Base-by-base conservation (phyloP, 208 protist species). In the Trypanosoma melophagium region DNA sequence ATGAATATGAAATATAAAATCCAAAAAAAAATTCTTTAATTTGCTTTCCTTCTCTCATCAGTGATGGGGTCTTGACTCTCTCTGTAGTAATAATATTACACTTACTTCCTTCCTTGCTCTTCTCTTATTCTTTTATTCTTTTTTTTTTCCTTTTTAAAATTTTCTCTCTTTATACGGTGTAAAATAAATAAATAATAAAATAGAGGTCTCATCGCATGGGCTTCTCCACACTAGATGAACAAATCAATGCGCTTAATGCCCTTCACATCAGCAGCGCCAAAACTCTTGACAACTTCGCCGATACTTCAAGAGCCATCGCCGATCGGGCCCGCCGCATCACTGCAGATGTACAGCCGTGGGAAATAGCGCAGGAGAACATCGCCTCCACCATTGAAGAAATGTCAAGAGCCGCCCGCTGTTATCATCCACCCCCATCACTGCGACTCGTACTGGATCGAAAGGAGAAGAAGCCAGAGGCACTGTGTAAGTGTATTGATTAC, bases 331-430 rank as follows among this genome's bases (percentile, higher is more conserved):
- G 80, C 13, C 77, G 80, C 21, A 95, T 95, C 22, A 79, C 82
- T 14, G 72, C 74, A 21, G 87, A 95, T 61, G 86, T 95, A 3
- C 81, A 84, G 61, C 85, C 84, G 64, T 95, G 90, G 87, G 85
- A 92, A 71, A 66, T 90, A n/a, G 86, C 90, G 16, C 80, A 89
- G 72, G 90, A 95, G 61, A 93, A 95, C 65, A 93, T 95, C 45
- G 79, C 86, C 9, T 66, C 79, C 35, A 95, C 85, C 4, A 93
- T 95, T 60, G 87, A 93, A 71, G 84, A 95, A 58, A 90, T 89
- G 77, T 83, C 87, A 16, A 84, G 84, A 56, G 90, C 87, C 9
- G 86, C 90, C 8, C 84, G 86, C 28, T 93, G 87, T 69, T 95
- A 95, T 71, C 87, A 95, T 50, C 86, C 86, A 1, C 90, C 90